Evolutionary conservation across 2,329 filamentous ascomycete genomes (phyloP), one percentile per base, ranked within the genome.

Genomic region (Verticillium isaacii): DNA sequence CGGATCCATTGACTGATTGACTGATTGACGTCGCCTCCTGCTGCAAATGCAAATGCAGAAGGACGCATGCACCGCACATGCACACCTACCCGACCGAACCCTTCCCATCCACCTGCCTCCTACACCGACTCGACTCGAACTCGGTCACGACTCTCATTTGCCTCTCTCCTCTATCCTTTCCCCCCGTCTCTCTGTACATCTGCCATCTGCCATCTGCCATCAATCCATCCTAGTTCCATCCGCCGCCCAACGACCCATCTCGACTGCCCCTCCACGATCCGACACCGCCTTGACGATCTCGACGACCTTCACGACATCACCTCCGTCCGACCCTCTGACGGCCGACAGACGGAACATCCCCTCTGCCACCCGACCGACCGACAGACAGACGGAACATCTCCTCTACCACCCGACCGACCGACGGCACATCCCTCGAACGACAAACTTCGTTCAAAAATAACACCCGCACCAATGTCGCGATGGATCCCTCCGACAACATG

Each of bases 401-500:
- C 37, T 15, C 17, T 15, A 15, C 3, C 15, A 15, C 14, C 14
- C 4, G 6, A 5, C 37, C 37, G 14, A 41, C 37, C 37, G 37
- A 41, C 15, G 6, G 12, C 19, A 41, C 15, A 41, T 15, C 5
- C 11, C 45, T 23, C 45, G 14, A 9, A 23, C n/a, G 45, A 19
- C 45, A 4, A 19, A 23, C 19, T 19, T 23, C 45, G 7, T 25
- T 23, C 11, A 1, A 25, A 9, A 2, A 11, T 4, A 9, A 12
- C 19, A 52, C 19, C 45, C 45, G 45, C 19, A 8, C 45, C n/a
- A 52, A 59, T 59, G 58, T 55, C 41, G 25, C 41, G 58, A 59
- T 59, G 58, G 58, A 59, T 59, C 45, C 58, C 58, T 32, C 58
- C 58, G 45, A 37, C 25, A 32, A 59, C 19, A 59, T 59, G 58